phyloP scores from a whole-genome alignment of 768 basidiomycete genomes.

The Rhizopogon sp. region DNA sequence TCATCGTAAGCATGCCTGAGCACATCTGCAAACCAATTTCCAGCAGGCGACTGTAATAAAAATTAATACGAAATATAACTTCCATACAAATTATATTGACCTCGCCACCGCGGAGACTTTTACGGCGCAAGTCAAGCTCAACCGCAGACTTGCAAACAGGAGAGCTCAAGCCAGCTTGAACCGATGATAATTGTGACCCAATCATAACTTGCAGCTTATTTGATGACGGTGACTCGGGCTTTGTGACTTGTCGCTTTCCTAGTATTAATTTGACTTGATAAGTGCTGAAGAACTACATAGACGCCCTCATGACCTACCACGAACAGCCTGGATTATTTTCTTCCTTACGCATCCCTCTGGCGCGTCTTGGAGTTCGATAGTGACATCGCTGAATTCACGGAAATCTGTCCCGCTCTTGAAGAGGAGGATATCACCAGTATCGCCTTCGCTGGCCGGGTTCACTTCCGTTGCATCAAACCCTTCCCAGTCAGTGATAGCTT shows the following conservation, averaged over 20 bases:
- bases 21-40: constrained; percentile 86
- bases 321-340: constrained; percentile 57
- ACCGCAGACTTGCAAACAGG: constrained; percentile 71
- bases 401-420: no score
- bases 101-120: constrained; percentile 70
- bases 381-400: no score
- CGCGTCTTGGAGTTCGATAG: constrained; percentile 17
- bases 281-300: not conserved
- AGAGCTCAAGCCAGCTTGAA: constrained; percentile 63
- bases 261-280: not conserved
- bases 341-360: constrained; percentile 59
- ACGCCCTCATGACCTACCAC: constrained; percentile 37
- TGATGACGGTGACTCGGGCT: constrained; percentile 54
- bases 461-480: constrained; percentile 47
- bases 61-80: not conserved
- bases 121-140: constrained; percentile 68
- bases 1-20: constrained; percentile 81
- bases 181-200: constrained; percentile 57
- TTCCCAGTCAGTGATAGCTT: constrained; percentile 64
- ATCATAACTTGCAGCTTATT: constrained; percentile 52
- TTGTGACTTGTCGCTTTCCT: constrained; percentile 67
- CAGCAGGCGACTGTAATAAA: constrained; percentile 52
- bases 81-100: constrained; percentile 26
- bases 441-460: constrained; percentile 66
- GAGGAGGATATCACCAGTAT: constrained; percentile 51